These are phyloP conservation scores for Goniomonas avonlea DNA, from an alignment of 78 protist genomes.

Conservation along the genomic window DNA sequence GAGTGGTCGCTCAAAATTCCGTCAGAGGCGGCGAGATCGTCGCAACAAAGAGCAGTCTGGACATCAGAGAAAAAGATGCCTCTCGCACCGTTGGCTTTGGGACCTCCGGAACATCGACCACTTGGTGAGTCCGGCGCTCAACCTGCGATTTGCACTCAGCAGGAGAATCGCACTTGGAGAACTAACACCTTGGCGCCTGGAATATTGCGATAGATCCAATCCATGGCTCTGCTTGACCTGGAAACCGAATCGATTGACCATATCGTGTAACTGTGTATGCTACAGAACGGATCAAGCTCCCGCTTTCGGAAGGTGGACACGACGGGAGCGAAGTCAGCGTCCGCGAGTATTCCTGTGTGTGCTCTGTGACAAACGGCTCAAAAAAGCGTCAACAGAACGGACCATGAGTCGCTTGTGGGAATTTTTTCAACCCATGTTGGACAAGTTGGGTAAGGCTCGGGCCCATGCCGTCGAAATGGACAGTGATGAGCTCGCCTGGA, in stretches of 20 bases:
- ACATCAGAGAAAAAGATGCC: too few relatives aligned
- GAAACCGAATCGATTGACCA: not conserved
- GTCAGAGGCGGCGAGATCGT: too few relatives aligned
- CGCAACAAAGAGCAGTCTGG: too few relatives aligned
- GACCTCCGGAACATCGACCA: conserved; percentile 5
- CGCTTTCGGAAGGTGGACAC: not conserved
- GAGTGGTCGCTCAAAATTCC: too few relatives aligned
- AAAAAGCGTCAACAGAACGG: too few relatives aligned
- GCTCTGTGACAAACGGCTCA: not conserved
- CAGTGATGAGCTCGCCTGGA: conserved; percentile 15
- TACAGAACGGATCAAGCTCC: not conserved
- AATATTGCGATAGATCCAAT: conserved; percentile 39
- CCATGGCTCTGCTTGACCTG: not conserved
- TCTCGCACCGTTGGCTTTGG: too few relatives aligned
- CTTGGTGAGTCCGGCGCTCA: conserved; percentile 18
- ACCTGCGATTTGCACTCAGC: not conserved
- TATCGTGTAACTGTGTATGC: conserved; percentile 21
- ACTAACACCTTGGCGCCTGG: conserved; percentile 18
- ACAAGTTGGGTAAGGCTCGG: conserved; percentile 24
- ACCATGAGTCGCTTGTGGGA: conserved; percentile 30
- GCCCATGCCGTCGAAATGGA: conserved; percentile 29
- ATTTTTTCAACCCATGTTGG: not conserved
- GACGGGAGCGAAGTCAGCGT: conserved; percentile 33
- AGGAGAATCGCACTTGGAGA: not conserved
- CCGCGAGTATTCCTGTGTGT: conserved; percentile 15